Percentiles rank a stretch among this genome's conserved stretches.
These are phyloP conservation scores for Sporothrix pseudoabietina DNA, from an alignment of 2,329 filamentous ascomycete genomes.

Conservation along the genomic window DNA sequence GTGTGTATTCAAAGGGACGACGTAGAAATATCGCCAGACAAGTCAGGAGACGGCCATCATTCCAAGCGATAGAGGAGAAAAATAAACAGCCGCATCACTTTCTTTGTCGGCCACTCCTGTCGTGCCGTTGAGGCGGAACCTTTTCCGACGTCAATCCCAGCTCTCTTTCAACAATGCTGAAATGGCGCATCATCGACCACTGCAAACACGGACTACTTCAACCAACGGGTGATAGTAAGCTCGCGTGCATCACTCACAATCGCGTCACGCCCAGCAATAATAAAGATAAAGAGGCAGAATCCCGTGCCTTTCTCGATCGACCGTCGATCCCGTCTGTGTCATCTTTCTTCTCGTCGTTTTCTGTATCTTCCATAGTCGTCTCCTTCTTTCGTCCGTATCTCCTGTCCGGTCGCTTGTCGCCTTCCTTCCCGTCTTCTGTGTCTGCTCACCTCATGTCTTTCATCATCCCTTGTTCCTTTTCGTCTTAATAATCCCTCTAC, in stretches of 20 bases:
- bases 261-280: background rate
- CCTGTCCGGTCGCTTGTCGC: background rate
- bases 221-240: background rate
- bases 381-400: slow-evolving; percentile 16
- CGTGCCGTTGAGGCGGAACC: slow-evolving; percentile 11
- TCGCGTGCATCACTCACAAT: background rate
- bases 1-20: background rate
- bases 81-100: background rate
- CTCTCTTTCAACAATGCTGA: slow-evolving; percentile 15
- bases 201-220: background rate
- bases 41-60: background rate
- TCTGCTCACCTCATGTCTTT: slow-evolving; percentile 19
- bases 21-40: background rate
- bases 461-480: slow-evolving; percentile 2
- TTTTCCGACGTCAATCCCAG: background rate
- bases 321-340: slow-evolving; percentile 25
- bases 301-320: slow-evolving; percentile 6
- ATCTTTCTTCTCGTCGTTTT: slow-evolving; percentile 5
- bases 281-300: background rate
- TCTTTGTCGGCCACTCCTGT: background rate
- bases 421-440: background rate
- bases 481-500: background rate
- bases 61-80: background rate
- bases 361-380: background rate
- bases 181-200: slow-evolving; percentile 12